Base-by-base conservation (phyloP, 176 grass and related monocot species). In the Musa acuminata region DNA sequence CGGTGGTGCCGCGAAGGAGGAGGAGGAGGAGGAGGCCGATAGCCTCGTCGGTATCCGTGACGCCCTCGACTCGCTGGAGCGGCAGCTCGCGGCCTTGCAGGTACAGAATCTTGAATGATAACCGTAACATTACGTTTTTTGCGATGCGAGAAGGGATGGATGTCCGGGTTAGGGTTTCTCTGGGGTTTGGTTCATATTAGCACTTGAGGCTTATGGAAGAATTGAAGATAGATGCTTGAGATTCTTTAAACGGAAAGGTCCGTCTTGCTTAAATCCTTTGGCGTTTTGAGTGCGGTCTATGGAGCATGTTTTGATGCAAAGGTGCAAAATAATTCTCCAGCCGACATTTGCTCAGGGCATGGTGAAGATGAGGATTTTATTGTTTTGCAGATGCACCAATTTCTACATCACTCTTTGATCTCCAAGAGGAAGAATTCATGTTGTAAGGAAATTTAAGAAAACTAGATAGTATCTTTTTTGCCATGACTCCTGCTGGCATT, bases 41-140 rank as follows among this genome's bases (percentile, higher is more conserved):
- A 62, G 57, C 55, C 74, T 76, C 3, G 1, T 76, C 20, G 57
- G 58, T 51, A 76, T 76, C 8, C 74, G 25, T 1, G 57, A 63
- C n/a, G 74, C 74, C 29, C 74, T 76, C 35, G 55, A 64, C 13
- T 64, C 74, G 8, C 35, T 76, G 55, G 74, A 76, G 55, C 57
- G 29, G 57, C 74, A 76, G 35, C 55, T 76, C 27, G 55, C 16
- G 2, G 74, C 74, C 26, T 62, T 76, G 57, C 74, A 76, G 74
- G 74, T 76, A 2, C 23, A 6, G 20, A n/a, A 9, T 68, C 65
- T 68, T 8, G 7, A 29, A 29, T 27, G 9, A 13, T 27, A 27
- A 27, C 6, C 27, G 12, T 29, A 22, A 13, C 23, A 3, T 11
- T 13, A 0, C 27, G 1, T 67, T 67, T 13, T 67, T 65, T 65